These are phyloP conservation scores for Yueomyces sinensis DNA, from an alignment of 805 yeast species.

Conservation along the genomic window DNA sequence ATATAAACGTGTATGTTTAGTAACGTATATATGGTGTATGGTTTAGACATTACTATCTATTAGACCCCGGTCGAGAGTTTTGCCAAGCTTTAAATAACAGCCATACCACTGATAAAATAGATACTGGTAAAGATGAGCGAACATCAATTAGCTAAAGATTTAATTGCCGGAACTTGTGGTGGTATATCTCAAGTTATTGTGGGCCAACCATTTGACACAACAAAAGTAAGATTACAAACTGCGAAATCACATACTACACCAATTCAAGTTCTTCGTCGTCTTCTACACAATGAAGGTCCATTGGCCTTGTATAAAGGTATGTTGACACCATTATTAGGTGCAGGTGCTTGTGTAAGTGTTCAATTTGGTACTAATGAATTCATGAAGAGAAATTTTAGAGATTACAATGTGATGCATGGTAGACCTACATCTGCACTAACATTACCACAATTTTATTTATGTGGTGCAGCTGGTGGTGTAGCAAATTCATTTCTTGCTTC, in stretches of 20 bases:
- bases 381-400: conserved; percentile 68
- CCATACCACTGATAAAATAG: no score
- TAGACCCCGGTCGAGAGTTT: no score
- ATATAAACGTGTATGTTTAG: no score
- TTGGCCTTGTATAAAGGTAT: conserved; percentile 88
- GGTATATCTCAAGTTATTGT: conserved; percentile 92
- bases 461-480: conserved; percentile 89
- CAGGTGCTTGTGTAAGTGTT: conserved; percentile 96
- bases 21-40: no score
- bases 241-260: conserved; percentile 65
- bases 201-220: conserved; percentile 94
- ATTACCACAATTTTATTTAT: conserved; percentile 57
- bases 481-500: conserved; percentile 84
- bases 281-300: conserved; percentile 71
- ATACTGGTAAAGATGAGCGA: no score
- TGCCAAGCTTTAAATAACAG: no score
- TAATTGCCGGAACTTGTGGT: conserved; percentile 86
- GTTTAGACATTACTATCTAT: no score
- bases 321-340: conserved; percentile 82
- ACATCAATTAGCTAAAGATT: conserved; percentile 36
- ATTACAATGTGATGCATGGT: conserved; percentile 15
- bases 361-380: conserved; percentile 92
- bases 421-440: conserved; percentile 24
- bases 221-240: conserved; percentile 84
- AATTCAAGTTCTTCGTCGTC: conserved; percentile 58